A percentile compares a stretch with the other conserved stretches of the same genome.
phyloP scores from a whole-genome alignment of 2,329 filamentous ascomycete genomes.

The Penicillium olsonii region DNA sequence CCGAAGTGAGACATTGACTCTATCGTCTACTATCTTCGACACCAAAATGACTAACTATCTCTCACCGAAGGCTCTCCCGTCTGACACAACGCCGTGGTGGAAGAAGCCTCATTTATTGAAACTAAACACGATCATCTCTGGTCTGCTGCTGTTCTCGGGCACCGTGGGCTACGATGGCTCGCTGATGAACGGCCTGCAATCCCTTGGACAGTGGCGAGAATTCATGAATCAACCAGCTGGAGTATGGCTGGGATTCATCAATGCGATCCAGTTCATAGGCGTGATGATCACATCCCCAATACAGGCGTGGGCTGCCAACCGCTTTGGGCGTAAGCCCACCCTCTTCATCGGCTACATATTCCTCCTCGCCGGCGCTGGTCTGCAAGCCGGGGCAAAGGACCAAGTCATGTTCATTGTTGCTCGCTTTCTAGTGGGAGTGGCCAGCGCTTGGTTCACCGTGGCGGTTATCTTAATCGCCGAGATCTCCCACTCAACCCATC shows the following conservation, averaged over 20 bases:
- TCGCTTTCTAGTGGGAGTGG: neutral
- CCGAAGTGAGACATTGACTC: neutral
- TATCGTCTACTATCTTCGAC: too few relatives aligned
- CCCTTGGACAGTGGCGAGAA: conserved; percentile 9
- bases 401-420: neutral
- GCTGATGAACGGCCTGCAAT: conserved; percentile 12
- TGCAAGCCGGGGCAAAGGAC: neutral
- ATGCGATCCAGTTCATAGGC: neutral
- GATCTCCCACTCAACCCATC: neutral
- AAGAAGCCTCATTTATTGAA: neutral
- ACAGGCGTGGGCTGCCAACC: neutral
- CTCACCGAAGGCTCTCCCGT: neutral
- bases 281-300: neutral
- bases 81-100: neutral
- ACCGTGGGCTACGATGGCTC: conserved; percentile 13
- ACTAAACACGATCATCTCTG: neutral
- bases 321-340: neutral
- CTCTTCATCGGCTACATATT: neutral
- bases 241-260: conserved; percentile 6
- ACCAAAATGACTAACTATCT: neutral
- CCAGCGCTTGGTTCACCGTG: neutral
- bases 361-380: neutral
- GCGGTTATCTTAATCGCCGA: neutral
- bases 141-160: conserved; percentile 9
- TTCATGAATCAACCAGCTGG: conserved; percentile 11